Base-by-base conservation (phyloP, 306 rosid species). In the Acacia melanoxylon region DNA sequence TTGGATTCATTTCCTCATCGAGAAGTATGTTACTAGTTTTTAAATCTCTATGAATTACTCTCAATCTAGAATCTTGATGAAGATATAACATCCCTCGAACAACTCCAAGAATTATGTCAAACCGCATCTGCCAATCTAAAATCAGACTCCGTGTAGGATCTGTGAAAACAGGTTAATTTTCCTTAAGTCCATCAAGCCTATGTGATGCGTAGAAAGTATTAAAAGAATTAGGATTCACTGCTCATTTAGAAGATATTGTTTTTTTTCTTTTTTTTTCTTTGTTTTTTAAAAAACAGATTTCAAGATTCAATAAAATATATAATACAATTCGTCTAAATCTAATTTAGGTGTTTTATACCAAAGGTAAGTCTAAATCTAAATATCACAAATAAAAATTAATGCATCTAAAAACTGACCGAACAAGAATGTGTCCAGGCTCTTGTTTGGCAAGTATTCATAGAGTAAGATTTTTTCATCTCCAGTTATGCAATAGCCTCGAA, bases 361-460 rank as follows among this genome's bases (percentile, higher is more conserved):
- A 7, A 52, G 59, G 19, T 52, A 52, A 52, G 24, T 17, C n/a
- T n/a, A 51, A 5, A 51, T 51, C 10, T n/a, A 51, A 51, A 37
- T 37, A 37, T 16, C 4, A 58, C 4, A 7, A 58, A 9, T 10
- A 24, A 10, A 59, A 58, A 22, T 58, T 20, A 59, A 59, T 59
- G 66, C 66, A 24, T 59, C 4, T 59, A 3, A 59, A 78, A 2
- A 67, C 90, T 52, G 24, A 85, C 94, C 89, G 59, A 92, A 92
- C 75, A 92, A 46, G 31, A 84, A 79, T 10, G 71, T 69, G 83
- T 91, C 92, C 46, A 88, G 29, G 49, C 92, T 88, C 85, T 80
- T 85, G 70, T 91, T 88, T 5, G 87, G 80, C 92, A 86, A 81
- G 76, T 78, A 86, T 40, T 90, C 92, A 62, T 88, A 92, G 0